A percentile compares a stretch with the other conserved stretches of the same genome.
Conservation (phyloP, 768 basidiomycete genomes). For the Rhizopogon salebrosus region DNA sequence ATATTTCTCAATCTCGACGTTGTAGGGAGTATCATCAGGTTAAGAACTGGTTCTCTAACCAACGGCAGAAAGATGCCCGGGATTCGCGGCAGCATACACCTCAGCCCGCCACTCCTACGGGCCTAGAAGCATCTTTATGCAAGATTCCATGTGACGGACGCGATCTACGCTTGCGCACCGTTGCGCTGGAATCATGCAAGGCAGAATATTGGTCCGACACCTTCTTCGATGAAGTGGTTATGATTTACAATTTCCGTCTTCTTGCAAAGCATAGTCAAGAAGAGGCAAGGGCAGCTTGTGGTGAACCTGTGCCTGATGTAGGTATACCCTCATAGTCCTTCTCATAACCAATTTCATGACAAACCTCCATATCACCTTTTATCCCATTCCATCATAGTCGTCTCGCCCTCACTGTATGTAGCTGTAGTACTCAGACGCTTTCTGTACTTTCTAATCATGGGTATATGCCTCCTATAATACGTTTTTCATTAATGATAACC, state of each 20-base stretch:
- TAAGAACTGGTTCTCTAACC: conserved; percentile 67
- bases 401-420: conserved; percentile 2
- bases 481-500: conserved; percentile 1
- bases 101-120: conserved; percentile 26
- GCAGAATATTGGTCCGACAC: conserved; percentile 53
- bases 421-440: conserved; percentile 15
- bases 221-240: conserved; percentile 57
- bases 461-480: conserved; percentile 28
- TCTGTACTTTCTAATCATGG: conserved; percentile 32
- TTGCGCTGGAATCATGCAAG: conserved; percentile 39
- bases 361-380: background rate
- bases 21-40: conserved; percentile 53
- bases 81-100: conserved; percentile 30
- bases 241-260: conserved; percentile 48
- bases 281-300: conserved; percentile 25
- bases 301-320: conserved; percentile 13
- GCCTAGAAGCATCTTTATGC: conserved; percentile 30
- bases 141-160: conserved; percentile 32
- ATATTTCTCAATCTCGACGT: conserved; percentile 4
- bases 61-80: conserved; percentile 44
- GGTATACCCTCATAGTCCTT: background rate
- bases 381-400: too few species aligned
- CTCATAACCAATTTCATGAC: too few species aligned
- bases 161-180: conserved; percentile 42
- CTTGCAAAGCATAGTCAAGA: conserved; percentile 33